Conservation (phyloP, 148 eudicot species). For the Rhododendron griersonianum region DNA sequence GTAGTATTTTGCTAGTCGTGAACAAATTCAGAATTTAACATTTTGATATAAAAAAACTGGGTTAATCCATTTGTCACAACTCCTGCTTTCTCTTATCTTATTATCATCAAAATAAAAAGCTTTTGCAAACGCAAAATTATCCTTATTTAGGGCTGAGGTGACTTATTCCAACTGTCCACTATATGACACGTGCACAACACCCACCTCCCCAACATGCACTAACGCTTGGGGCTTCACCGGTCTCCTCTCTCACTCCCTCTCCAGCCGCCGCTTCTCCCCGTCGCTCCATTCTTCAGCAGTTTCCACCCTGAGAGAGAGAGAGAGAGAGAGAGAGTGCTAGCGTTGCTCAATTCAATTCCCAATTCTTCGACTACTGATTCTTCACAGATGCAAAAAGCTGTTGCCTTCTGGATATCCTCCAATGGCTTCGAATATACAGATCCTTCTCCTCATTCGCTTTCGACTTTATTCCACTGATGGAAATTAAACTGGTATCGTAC, state of each 20-base stretch:
- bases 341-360: not conserved
- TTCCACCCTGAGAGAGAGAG: not conserved
- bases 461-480: not conserved
- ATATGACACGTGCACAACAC: not conserved
- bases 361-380: not conserved
- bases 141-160: not conserved
- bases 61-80: not conserved
- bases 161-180: not conserved
- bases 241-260: not conserved
- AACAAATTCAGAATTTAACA: not conserved
- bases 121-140: not conserved
- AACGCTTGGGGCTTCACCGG: not conserved
- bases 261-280: not conserved
- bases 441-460: not conserved
- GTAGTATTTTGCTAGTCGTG: not conserved
- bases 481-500: not conserved
- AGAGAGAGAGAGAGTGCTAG: not conserved
- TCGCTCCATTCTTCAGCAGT: not conserved
- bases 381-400: not conserved
- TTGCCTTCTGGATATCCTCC: not conserved
- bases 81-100: not conserved
- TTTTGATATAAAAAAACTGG: no score
- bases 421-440: slow-evolving; percentile 6
- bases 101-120: not conserved
- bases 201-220: slow-evolving; percentile 1